These are phyloP conservation scores for Fraxinus paxiana DNA, from an alignment of 305 asterid species.

Conservation along the genomic window DNA sequence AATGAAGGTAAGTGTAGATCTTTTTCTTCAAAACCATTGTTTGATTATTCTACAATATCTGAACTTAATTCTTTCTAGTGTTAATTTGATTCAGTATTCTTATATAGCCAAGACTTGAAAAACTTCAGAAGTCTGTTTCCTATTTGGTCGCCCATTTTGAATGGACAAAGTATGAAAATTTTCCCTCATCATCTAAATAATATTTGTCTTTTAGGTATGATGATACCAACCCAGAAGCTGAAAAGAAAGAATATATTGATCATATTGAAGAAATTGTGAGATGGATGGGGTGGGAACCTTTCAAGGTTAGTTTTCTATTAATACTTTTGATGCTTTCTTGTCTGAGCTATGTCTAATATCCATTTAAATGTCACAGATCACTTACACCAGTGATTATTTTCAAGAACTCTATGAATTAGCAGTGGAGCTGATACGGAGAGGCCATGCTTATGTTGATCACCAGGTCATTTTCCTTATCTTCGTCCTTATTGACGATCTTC, in stretches of 20 bases:
- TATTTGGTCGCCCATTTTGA: neutral
- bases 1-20: neutral
- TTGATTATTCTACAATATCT: neutral
- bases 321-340: neutral
- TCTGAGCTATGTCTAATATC: slow-evolving; percentile 15
- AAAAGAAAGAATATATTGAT: slow-evolving; percentile 82
- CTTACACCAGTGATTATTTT: slow-evolving; percentile 88
- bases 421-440: slow-evolving; percentile 74
- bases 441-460: slow-evolving; percentile 92
- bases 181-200: neutral
- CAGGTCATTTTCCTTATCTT: slow-evolving; percentile 48
- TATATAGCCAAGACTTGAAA: neutral
- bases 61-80: neutral
- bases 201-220: slow-evolving; percentile 50
- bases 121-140: neutral
- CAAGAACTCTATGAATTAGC: slow-evolving; percentile 85
- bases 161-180: neutral
- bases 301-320: slow-evolving; percentile 48
- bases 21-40: neutral
- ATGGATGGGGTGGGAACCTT: slow-evolving; percentile 99
- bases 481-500: neutral
- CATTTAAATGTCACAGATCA: slow-evolving; percentile 48
- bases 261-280: slow-evolving; percentile 84
- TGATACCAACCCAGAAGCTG: slow-evolving; percentile 98
- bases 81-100: neutral